These are phyloP conservation scores for Chloranthus sessilifolius DNA, from an alignment of 164 flowering plant species.

Conservation along the genomic window DNA sequence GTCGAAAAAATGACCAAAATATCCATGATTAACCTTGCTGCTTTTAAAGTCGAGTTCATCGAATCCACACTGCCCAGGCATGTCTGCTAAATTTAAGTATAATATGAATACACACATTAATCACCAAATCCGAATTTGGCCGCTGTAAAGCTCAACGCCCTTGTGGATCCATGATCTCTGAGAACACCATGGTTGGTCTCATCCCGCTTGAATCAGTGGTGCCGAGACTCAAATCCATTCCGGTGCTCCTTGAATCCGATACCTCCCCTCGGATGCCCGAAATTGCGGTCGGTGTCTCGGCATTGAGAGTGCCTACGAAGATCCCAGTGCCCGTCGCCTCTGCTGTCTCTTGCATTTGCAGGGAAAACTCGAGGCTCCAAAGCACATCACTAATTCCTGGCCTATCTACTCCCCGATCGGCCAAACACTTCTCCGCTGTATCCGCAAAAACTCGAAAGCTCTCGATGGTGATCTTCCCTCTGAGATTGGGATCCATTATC, in stretches of 20 bases:
- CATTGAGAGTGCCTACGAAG: slow-evolving; percentile 7
- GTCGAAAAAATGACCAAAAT: no score
- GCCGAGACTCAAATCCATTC: slow-evolving; percentile 76
- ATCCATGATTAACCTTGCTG: no score
- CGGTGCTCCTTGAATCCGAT: slow-evolving; percentile 64
- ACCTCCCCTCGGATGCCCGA: slow-evolving; percentile 8
- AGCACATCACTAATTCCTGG: slow-evolving; percentile 46
- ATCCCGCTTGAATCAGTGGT: slow-evolving; percentile 79
- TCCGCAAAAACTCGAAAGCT: slow-evolving; percentile 37
- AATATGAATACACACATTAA: no score
- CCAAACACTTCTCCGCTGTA: slow-evolving; percentile 34
- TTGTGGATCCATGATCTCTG: slow-evolving; percentile 89
- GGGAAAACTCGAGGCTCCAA: slow-evolving; percentile 44
- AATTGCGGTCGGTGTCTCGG: slow-evolving; percentile 16
- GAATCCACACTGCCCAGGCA: no score
- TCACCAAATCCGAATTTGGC: no score
- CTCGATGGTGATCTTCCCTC: slow-evolving; percentile 34
- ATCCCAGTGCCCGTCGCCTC: slow-evolving; percentile 22
- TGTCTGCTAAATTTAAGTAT: no score
- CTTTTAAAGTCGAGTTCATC: no score
- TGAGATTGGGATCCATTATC: slow-evolving; percentile 33
- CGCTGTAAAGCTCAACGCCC: no score
- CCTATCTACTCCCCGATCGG: slow-evolving; percentile 35
- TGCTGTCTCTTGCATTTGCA: slow-evolving; percentile 37
- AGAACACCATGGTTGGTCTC: slow-evolving; percentile 82